A percentile compares a stretch with the other conserved stretches of the same genome.
phyloP scores from a whole-genome alignment of 2,329 filamentous ascomycete species.

The Fusarium newnesense region DNA sequence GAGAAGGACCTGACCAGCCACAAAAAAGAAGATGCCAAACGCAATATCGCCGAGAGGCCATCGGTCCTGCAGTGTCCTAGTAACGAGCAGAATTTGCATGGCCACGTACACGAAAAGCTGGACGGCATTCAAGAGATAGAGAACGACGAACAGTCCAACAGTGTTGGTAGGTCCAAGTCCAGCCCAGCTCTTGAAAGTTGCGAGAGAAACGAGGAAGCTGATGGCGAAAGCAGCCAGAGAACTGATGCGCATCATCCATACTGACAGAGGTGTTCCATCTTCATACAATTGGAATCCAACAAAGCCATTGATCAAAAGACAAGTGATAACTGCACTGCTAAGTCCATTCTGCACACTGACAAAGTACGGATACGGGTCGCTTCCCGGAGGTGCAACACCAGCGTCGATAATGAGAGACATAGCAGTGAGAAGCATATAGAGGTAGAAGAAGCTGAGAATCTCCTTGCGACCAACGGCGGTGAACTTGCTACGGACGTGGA shows the following conservation, averaged over 20 bases:
- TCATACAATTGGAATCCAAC: constrained; percentile 99
- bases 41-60: constrained; percentile 94
- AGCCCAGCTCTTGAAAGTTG: constrained; percentile 93
- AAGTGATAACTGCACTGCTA: constrained; percentile 85
- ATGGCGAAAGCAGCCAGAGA: constrained; percentile 86
- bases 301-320: constrained; percentile 94
- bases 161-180: constrained; percentile 88
- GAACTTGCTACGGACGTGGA: constrained; percentile 97
- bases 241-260: constrained; percentile 88
- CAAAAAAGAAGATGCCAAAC: constrained; percentile 91
- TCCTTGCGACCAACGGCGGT: constrained; percentile 87
- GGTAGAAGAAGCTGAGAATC: constrained; percentile 93
- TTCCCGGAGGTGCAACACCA: constrained; percentile 88
- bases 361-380: constrained; percentile 87
- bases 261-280: constrained; percentile 90
- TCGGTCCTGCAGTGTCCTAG: constrained; percentile 90
- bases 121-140: constrained; percentile 91
- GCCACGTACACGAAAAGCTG: constrained; percentile 86
- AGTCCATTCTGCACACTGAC: constrained; percentile 88
- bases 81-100: constrained; percentile 89
- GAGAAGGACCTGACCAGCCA: constrained; percentile 89
- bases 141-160: constrained; percentile 86
- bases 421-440: constrained; percentile 91
- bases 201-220: constrained; percentile 85
- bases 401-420: constrained; percentile 91